Conservation (phyloP, 1,284 basidiomycete genomes). For the Austroboletus niveus region DNA sequence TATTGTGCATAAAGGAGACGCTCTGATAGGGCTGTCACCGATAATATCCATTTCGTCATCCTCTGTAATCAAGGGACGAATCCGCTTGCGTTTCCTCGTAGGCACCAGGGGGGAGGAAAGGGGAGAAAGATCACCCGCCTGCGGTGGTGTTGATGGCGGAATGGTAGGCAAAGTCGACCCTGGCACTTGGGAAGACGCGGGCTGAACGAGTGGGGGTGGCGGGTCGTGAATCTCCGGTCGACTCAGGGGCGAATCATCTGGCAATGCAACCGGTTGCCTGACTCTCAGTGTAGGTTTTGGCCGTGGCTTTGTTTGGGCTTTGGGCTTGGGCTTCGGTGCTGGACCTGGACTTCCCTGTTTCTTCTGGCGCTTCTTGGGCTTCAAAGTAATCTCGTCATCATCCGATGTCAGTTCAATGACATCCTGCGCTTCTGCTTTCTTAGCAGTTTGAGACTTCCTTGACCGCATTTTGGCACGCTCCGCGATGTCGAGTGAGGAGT, state of each 20-base stretch:
- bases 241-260: conserved; percentile 8
- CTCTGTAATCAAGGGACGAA: conserved; percentile 6
- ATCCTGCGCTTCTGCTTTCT: conserved; percentile 16
- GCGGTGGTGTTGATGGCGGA: conserved; percentile 28
- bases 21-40: not conserved
- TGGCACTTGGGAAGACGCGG: conserved; percentile 11
- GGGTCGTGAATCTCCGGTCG: not conserved
- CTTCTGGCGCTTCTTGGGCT: conserved; percentile 29
- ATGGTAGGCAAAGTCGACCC: conserved; percentile 25
- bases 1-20: conserved; percentile 1
- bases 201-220: not conserved
- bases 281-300: conserved; percentile 26
- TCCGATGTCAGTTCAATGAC: conserved; percentile 35
- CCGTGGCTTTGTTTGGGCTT: conserved; percentile 14
- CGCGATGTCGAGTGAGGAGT: conserved; percentile 38
- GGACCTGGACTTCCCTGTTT: conserved; percentile 14
- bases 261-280: conserved; percentile 8
- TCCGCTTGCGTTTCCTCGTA: conserved; percentile 28
- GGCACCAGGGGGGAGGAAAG: conserved; percentile 20
- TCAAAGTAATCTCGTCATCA: conserved; percentile 29
- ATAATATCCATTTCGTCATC: conserved; percentile 19
- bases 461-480: conserved; percentile 47
- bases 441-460: conserved; percentile 26
- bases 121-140: conserved; percentile 21
- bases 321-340: not conserved